A percentile compares a stretch with the other conserved stretches of the same genome.
phyloP scores from a whole-genome alignment of 208 protist genomes.

The Acanthamoeba triangularis region DNA sequence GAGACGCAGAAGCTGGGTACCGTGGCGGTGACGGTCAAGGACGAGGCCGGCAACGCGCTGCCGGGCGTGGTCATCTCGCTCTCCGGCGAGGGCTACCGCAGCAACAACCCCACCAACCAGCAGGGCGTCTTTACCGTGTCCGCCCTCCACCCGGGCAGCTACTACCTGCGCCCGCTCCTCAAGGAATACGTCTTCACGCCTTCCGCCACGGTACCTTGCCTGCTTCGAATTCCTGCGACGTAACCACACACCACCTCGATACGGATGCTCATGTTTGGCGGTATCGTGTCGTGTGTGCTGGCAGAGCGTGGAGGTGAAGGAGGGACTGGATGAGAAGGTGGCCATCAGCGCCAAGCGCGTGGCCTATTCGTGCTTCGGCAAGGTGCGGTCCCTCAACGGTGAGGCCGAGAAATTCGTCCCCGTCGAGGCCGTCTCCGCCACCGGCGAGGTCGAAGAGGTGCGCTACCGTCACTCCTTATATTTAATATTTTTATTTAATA shows the following conservation, averaged over 20 bases:
- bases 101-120: slow-evolving; percentile 57
- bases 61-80: slow-evolving; percentile 67
- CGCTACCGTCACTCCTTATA: not conserved
- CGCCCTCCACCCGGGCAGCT: slow-evolving; percentile 55
- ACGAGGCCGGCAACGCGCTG: slow-evolving; percentile 28
- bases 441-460: slow-evolving; percentile 46
- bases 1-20: slow-evolving; percentile 61
- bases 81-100: slow-evolving; percentile 60
- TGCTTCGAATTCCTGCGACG: not conserved
- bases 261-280: not conserved
- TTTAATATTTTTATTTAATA: too few relatives aligned
- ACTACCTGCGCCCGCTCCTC: slow-evolving; percentile 64
- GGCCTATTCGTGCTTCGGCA: slow-evolving; percentile 65
- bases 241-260: not conserved
- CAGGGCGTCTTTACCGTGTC: slow-evolving; percentile 53
- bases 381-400: slow-evolving; percentile 63
- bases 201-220: slow-evolving; percentile 12
- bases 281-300: not conserved
- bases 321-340: slow-evolving; percentile 34
- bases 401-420: slow-evolving; percentile 69
- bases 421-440: slow-evolving; percentile 63
- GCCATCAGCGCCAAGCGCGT: slow-evolving; percentile 33
- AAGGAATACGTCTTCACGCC: slow-evolving; percentile 75
- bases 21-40: slow-evolving; percentile 33
- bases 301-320: slow-evolving; percentile 62